Evolutionary conservation across 768 basidiomycete species (phyloP).

Genomic region (Holtermannia corniformis): DNA sequence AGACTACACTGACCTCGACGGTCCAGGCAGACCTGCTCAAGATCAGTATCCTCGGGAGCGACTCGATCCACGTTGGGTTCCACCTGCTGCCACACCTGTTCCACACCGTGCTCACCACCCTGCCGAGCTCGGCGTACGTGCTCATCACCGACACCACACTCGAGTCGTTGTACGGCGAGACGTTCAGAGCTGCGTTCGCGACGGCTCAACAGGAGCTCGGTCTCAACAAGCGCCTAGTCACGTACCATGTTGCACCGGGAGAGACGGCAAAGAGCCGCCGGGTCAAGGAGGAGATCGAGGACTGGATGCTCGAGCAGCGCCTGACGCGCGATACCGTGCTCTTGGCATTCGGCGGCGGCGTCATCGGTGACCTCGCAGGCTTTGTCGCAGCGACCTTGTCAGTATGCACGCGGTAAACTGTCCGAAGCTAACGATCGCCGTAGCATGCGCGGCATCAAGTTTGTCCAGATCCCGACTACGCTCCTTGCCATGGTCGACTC

Average conservation of each 20-base stretch:
- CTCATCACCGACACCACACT: slow-evolving; percentile 88
- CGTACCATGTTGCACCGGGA: slow-evolving; percentile 73
- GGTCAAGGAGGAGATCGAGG: slow-evolving; percentile 87
- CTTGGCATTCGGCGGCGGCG: slow-evolving; percentile 89
- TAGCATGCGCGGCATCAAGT: slow-evolving; percentile 94
- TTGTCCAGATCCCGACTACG: slow-evolving; percentile 93
- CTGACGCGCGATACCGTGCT: slow-evolving; percentile 91
- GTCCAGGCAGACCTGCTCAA: slow-evolving; percentile 52
- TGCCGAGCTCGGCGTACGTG: slow-evolving; percentile 77
- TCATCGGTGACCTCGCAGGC: slow-evolving; percentile 92
- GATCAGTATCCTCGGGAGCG: slow-evolving; percentile 72
- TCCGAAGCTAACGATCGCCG: neutral
- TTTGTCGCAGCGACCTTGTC: slow-evolving; percentile 96
- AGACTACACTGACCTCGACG: neutral
- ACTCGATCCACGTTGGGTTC: slow-evolving; percentile 88
- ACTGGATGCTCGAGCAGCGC: slow-evolving; percentile 74
- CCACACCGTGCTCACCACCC: slow-evolving; percentile 56
- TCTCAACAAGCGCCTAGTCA: slow-evolving; percentile 53
- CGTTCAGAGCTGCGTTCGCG: slow-evolving; percentile 60
- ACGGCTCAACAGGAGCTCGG: slow-evolving; percentile 34
- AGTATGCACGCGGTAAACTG: slow-evolving; percentile 39
- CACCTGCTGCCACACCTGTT: slow-evolving; percentile 69
- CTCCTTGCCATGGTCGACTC: slow-evolving; percentile 98
- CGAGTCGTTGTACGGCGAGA: slow-evolving; percentile 63
- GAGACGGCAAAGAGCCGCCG: slow-evolving; percentile 85